Evolutionary conservation across 2,329 filamentous ascomycete genomes (phyloP).

Genomic region (Aurifilum marmelostoma): DNA sequence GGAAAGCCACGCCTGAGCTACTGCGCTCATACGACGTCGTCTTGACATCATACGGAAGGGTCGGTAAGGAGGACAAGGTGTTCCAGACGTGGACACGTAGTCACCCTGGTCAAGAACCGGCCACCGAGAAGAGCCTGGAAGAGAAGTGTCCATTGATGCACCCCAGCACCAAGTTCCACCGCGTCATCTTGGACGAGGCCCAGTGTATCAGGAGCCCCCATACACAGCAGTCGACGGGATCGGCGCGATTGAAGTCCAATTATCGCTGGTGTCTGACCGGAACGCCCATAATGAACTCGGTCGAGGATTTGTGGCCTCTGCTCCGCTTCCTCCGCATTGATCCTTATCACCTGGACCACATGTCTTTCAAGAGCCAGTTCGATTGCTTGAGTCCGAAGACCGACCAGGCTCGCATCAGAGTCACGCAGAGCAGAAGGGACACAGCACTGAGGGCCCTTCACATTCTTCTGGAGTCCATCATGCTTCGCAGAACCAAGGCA

Average conservation of each 20-base stretch:
- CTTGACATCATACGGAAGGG: conserved; percentile 76
- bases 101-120: conserved; percentile 44
- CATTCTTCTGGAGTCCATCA: conserved; percentile 75
- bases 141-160: conserved; percentile 63
- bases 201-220: conserved; percentile 79
- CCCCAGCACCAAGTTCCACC: conserved; percentile 62
- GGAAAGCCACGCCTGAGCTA: conserved; percentile 60
- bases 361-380: conserved; percentile 61
- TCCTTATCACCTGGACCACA: conserved; percentile 71
- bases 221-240: conserved; percentile 64
- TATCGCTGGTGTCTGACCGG: conserved; percentile 78
- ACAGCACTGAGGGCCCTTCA: conserved; percentile 74
- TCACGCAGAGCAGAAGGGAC: conserved; percentile 52
- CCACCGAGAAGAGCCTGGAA: conserved; percentile 40
- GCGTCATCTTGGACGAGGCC: conserved; percentile 77
- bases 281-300: conserved; percentile 87
- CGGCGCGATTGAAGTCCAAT: conserved; percentile 58
- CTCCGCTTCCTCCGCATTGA: conserved; percentile 76
- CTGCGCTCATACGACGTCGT: conserved; percentile 73
- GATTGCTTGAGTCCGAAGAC: conserved; percentile 34
- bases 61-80: conserved; percentile 69
- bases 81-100: conserved; percentile 57
- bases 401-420: conserved; percentile 32
- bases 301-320: conserved; percentile 77
- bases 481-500: conserved; percentile 81